These are phyloP conservation scores for Closterium sp. DNA, from an alignment of 139 green algal genomes.

Conservation along the genomic window DNA sequence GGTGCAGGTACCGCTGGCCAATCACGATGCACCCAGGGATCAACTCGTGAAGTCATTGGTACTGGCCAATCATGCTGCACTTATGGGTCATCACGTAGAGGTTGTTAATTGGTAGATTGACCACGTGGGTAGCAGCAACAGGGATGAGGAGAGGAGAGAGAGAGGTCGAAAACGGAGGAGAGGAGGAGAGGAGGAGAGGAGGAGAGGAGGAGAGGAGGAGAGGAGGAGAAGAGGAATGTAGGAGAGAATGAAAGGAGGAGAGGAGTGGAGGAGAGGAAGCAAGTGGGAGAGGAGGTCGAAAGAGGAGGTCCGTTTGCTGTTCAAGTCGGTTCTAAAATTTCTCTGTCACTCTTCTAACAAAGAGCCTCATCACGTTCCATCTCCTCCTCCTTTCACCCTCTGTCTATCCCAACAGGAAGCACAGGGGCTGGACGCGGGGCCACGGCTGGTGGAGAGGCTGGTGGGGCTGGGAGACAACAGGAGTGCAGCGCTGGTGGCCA, in stretches of 20 bases:
- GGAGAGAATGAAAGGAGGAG: background rate
- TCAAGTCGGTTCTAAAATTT: too few species aligned
- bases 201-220: background rate
- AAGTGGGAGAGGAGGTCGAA: too few species aligned
- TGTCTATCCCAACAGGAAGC: slow-evolving; percentile 35
- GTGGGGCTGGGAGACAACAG: slow-evolving; percentile 44
- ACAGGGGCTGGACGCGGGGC: slow-evolving; percentile 49
- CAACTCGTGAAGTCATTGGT: too few species aligned
- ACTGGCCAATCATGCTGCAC: too few species aligned
- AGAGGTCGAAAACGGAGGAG: too few species aligned
- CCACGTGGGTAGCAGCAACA: background rate
- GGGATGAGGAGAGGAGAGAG: too few species aligned
- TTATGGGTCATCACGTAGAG: too few species aligned
- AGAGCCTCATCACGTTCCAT: too few species aligned
- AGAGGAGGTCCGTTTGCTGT: too few species aligned
- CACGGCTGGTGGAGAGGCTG: slow-evolving; percentile 40
- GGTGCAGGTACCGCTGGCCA: slow-evolving; percentile 41
- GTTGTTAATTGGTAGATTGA: background rate
- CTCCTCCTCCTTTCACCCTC: too few species aligned
- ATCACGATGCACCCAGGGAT: background rate
- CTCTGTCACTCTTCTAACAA: too few species aligned
- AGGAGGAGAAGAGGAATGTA: too few species aligned
- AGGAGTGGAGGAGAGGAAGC: background rate
- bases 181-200: background rate
- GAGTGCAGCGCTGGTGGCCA: slow-evolving; percentile 34